These are phyloP conservation scores for Exophiala bonariae DNA, from an alignment of 2,329 filamentous ascomycete species.

Conservation along the genomic window DNA sequence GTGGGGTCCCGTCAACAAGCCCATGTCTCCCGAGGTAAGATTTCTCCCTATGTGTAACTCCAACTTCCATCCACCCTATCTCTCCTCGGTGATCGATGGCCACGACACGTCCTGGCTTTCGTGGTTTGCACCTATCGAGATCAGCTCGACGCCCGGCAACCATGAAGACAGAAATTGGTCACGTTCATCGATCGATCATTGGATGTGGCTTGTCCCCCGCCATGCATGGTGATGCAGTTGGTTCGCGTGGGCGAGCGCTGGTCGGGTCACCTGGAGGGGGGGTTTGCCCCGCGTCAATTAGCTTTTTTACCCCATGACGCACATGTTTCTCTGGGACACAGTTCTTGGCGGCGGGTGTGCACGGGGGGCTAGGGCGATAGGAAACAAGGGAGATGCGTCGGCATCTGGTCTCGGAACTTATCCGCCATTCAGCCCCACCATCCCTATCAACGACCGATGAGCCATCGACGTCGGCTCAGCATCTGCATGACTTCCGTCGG, in stretches of 20 bases:
- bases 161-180: too few species aligned
- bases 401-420: background rate
- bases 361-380: slow-evolving; percentile 4
- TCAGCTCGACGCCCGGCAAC: too few species aligned
- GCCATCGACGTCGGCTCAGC: too few species aligned
- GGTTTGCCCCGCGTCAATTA: slow-evolving; percentile 19
- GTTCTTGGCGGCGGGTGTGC: slow-evolving; percentile 17
- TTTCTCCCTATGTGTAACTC: slow-evolving; percentile 8
- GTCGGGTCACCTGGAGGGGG: slow-evolving; percentile 1
- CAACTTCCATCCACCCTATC: slow-evolving; percentile 13
- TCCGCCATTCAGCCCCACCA: background rate
- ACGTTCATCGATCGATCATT: too few species aligned
- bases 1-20: slow-evolving; percentile 99
- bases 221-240: slow-evolving; percentile 1
- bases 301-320: slow-evolving; percentile 16
- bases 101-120: slow-evolving; percentile 26
- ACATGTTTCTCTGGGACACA: slow-evolving; percentile 5
- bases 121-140: slow-evolving; percentile 1
- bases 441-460: too few species aligned
- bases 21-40: slow-evolving; percentile 93
- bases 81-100: slow-evolving; percentile 24
- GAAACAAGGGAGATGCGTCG: background rate
- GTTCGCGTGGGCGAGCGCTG: background rate
- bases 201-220: background rate
- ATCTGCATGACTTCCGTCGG: background rate